Conservation (phyloP, 805 yeast species). For the Priceomyces melissophilus region DNA sequence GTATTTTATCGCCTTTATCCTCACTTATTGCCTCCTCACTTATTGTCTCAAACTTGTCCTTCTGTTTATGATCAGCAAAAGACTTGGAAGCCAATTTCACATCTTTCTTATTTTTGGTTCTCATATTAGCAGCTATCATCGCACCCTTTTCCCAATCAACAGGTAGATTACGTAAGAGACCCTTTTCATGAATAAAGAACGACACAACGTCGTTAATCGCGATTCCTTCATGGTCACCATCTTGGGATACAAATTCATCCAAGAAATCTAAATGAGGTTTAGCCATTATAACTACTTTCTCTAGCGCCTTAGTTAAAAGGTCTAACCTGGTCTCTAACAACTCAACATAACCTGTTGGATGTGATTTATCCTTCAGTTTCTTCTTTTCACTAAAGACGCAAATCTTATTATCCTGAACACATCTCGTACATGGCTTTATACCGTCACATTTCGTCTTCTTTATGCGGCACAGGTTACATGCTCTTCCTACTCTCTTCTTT, state of each 20-base stretch:
- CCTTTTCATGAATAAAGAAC: slow-evolving; percentile 38
- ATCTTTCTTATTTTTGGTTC: slow-evolving; percentile 16
- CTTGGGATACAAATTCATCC: slow-evolving; percentile 11
- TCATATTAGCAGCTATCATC: slow-evolving; percentile 36
- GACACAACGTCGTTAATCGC: slow-evolving; percentile 50
- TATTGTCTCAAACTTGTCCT: background rate
- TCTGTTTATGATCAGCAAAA: slow-evolving; percentile 31
- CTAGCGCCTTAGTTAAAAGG: slow-evolving; percentile 48
- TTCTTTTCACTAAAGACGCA: slow-evolving; percentile 58
- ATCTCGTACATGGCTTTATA: slow-evolving; percentile 55
- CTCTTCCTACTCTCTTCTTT: slow-evolving; percentile 60
- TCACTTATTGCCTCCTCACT: too few species aligned
- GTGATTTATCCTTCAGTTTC: slow-evolving; percentile 51
- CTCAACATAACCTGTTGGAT: slow-evolving; percentile 62
- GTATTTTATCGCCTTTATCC: too few species aligned
- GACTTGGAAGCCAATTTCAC: slow-evolving; percentile 23
- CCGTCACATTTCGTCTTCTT: slow-evolving; percentile 67
- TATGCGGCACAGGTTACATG: slow-evolving; percentile 60
- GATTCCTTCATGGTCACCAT: slow-evolving; percentile 14
- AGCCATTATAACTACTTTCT: slow-evolving; percentile 34
- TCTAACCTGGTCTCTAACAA: slow-evolving; percentile 56
- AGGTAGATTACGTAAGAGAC: slow-evolving; percentile 36
- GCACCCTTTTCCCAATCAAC: slow-evolving; percentile 47
- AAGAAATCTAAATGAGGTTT: slow-evolving; percentile 27
- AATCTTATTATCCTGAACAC: slow-evolving; percentile 53